Percentiles rank a stretch among this genome's conserved stretches.
These are phyloP conservation scores for Cercophora samala DNA, from an alignment of 495 filamentous ascomycete species.

Conservation along the genomic window DNA sequence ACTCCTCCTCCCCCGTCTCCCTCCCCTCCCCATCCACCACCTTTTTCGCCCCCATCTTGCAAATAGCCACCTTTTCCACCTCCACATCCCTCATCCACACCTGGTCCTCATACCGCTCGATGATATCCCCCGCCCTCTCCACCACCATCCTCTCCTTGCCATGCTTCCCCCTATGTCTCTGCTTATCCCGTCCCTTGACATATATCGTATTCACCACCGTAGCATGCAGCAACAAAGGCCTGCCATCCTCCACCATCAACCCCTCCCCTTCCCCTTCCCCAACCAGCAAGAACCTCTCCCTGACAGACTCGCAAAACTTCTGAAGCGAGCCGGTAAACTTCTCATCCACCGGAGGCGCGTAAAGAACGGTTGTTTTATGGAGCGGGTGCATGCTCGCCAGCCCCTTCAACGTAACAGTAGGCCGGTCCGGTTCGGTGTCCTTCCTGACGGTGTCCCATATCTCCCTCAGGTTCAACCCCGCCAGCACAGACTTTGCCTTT, in stretches of 20 bases:
- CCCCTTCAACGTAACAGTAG: slow-evolving; percentile 46
- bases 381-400: slow-evolving; percentile 48
- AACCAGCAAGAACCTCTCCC: slow-evolving; percentile 50
- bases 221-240: slow-evolving; percentile 76
- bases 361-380: slow-evolving; percentile 41
- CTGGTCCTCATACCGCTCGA: slow-evolving; percentile 51
- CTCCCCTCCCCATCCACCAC: slow-evolving; percentile 41
- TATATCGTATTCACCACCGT: slow-evolving; percentile 89
- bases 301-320: slow-evolving; percentile 61
- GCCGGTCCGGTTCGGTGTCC: slow-evolving; percentile 5
- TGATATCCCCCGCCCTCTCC: slow-evolving; percentile 47
- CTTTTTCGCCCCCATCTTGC: slow-evolving; percentile 73
- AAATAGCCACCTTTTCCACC: slow-evolving; percentile 65
- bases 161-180: slow-evolving; percentile 10
- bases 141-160: slow-evolving; percentile 44
- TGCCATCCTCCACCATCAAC: slow-evolving; percentile 51
- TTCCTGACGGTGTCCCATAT: slow-evolving; percentile 34
- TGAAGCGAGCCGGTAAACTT: slow-evolving; percentile 47
- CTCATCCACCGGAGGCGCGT: slow-evolving; percentile 51
- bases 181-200: slow-evolving; percentile 43
- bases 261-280: slow-evolving; percentile 51
- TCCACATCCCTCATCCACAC: slow-evolving; percentile 61
- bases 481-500: slow-evolving; percentile 55
- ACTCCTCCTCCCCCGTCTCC: slow-evolving; percentile 45
- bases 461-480: slow-evolving; percentile 48